These are phyloP conservation scores for Crithidia expoeki DNA, from an alignment of 208 protist species.

Conservation along the genomic window DNA sequence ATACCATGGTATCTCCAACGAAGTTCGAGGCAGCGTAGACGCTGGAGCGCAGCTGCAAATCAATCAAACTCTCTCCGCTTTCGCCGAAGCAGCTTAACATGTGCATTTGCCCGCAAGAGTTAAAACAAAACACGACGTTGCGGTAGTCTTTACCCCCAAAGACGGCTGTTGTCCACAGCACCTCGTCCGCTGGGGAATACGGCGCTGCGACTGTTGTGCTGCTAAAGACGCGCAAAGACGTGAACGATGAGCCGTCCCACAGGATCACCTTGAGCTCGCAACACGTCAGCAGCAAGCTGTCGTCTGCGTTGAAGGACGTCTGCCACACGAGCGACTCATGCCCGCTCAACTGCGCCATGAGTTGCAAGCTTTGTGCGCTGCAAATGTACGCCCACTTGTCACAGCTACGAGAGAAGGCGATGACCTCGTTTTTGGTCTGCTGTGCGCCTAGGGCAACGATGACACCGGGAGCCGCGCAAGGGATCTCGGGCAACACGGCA, in stretches of 20 bases:
- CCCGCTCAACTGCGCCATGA: constrained; percentile 39
- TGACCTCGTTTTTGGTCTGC: constrained; percentile 42
- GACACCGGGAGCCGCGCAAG: constrained; percentile 34
- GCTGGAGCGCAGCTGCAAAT: constrained; percentile 44
- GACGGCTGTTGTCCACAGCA: constrained; percentile 52
- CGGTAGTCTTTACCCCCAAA: constrained; percentile 37
- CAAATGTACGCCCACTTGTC: constrained; percentile 48
- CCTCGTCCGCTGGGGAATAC: constrained; percentile 5
- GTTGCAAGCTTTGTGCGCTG: constrained; percentile 32
- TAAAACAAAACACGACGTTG: constrained; percentile 52
- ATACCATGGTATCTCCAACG: constrained; percentile 42
- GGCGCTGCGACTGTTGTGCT: constrained; percentile 9
- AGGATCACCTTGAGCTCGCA: constrained; percentile 62
- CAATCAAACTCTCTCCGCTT: constrained; percentile 37
- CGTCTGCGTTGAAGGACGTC: constrained; percentile 44
- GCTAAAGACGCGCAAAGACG: constrained; percentile 31
- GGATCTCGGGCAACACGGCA: constrained; percentile 27
- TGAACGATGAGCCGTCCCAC: constrained; percentile 39
- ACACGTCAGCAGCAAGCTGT: constrained; percentile 52
- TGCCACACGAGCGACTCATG: constrained; percentile 62
- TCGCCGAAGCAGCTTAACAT: constrained; percentile 39
- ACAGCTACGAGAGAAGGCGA: constrained; percentile 61
- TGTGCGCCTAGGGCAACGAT: constrained; percentile 57
- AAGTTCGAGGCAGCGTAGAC: constrained; percentile 46
- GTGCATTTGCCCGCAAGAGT: constrained; percentile 37